phyloP scores from a whole-genome alignment of 2,329 filamentous ascomycete species.

The Colletotrichum paranaense region DNA sequence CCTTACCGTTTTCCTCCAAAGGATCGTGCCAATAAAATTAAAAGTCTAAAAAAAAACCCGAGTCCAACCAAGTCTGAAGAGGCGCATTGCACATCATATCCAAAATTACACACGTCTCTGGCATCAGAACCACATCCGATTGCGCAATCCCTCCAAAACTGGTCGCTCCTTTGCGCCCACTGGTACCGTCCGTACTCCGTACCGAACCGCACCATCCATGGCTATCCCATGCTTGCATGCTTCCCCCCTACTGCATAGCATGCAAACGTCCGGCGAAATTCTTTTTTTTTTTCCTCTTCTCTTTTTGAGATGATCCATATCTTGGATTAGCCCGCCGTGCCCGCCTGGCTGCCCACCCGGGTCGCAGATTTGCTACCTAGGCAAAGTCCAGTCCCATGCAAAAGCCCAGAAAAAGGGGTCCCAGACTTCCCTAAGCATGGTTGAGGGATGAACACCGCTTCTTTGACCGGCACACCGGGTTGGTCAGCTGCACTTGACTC shows the following conservation, averaged over 20 bases:
- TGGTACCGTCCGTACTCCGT: not conserved
- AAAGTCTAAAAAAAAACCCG: not conserved
- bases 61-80: not conserved
- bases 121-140: conserved; percentile 33
- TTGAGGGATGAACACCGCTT: conserved; percentile 35
- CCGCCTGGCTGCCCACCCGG: not conserved
- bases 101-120: conserved; percentile 27
- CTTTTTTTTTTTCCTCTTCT: not conserved
- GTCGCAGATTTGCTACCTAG: conserved; percentile 8
- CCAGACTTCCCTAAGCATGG: conserved; percentile 4
- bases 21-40: not conserved
- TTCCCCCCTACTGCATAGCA: not conserved
- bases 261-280: conserved; percentile 33
- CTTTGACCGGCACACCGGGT: conserved; percentile 19
- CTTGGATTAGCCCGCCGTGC: too few species aligned
- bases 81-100: conserved; percentile 4
- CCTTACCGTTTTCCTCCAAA: not conserved
- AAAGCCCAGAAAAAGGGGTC: too few species aligned
- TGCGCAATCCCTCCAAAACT: conserved; percentile 27
- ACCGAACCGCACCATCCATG: conserved; percentile 4
- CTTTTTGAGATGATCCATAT: conserved; percentile 28
- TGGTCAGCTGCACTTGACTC: conserved; percentile 36
- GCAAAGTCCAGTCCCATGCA: not conserved
- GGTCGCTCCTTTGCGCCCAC: conserved; percentile 5
- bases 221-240: conserved; percentile 4